Conservation (phyloP, 306 rosid genomes). For the Lathyrus sativus region DNA sequence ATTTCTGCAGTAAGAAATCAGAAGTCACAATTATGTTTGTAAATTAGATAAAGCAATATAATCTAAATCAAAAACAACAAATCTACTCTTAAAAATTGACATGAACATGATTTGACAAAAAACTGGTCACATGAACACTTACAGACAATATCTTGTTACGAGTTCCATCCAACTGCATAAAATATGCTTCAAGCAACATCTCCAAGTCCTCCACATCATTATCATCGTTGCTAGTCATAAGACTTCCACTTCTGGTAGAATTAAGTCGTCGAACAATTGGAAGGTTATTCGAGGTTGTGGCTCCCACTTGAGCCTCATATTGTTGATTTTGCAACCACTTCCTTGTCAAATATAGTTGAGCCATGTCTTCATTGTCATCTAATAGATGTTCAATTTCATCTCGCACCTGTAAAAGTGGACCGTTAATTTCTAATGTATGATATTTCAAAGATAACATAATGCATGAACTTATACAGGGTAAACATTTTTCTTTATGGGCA, state of each 20-base stretch:
- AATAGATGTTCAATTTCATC: conserved; percentile 93
- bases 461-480: conserved; percentile 22
- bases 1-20: conserved; percentile 4
- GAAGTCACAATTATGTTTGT: background rate
- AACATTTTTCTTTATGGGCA: conserved; percentile 1
- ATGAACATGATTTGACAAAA: conserved; percentile 10
- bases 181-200: conserved; percentile 98
- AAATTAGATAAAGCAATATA: background rate
- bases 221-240: conserved; percentile 68
- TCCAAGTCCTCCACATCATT: conserved; percentile 92
- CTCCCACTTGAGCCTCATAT: conserved; percentile 58
- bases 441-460: conserved; percentile 31
- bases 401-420: conserved; percentile 65
- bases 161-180: conserved; percentile 96
- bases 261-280: conserved; percentile 56
- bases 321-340: conserved; percentile 87
- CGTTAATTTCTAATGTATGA: conserved; percentile 26
- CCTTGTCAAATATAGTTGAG: conserved; percentile 88
- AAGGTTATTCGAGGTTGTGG: conserved; percentile 52
- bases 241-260: conserved; percentile 74
- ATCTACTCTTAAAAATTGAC: conserved; percentile 25
- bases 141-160: conserved; percentile 97
- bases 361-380: conserved; percentile 98
- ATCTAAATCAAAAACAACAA: conserved; percentile 11
- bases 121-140: conserved; percentile 44